Evolutionary conservation across 768 basidiomycete species (phyloP), one percentile per base, ranked within the genome.

Genomic region (Leccinum uliginosum): DNA sequence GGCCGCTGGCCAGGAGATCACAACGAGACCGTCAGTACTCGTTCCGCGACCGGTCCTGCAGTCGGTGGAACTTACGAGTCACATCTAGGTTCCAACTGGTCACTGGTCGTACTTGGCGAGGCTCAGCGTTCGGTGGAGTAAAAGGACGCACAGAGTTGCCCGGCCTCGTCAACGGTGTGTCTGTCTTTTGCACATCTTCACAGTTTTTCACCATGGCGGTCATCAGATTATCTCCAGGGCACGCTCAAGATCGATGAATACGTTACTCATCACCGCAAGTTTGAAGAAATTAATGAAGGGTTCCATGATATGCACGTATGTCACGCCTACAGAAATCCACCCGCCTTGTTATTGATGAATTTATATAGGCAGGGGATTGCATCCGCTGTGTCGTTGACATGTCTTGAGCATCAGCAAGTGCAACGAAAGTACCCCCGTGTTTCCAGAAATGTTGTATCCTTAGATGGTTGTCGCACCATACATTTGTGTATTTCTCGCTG

Each of bases 291-390:
- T 69, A 91, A 91, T 73, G 78, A 85, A 50, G 93, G 92, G 21
- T 98, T 99, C 80, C 78, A 88, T 56, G 91, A 96, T 68, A 98
- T 99, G 95, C 93, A 98, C 76, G 92, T 94, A 74, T 74, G 93
- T 82, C 23, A 5, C 15, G 10, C n/a, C 12, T 50, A 21, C 35
- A 27, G 21, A 23, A 15, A 24, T 29, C 35, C 35, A 14, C 2
- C 45, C 11, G 29, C n/a, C 29, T 26, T 51, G 19, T 53, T 26
- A 57, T 38, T 51, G 21, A 67, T 34, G 19, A 5, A 62, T 0
- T 50, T 11, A 6, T 27, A 8, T 34, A 68, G 89, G 76, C 73
- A 47, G 94, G 94, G 15, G 80, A 90, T 50, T 97, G 94, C 71
- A 97, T 99, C 67, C 89, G 96, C 60, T 95, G 94, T 62, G 90